phyloP scores from a whole-genome alignment of 2,329 filamentous ascomycete genomes.

The Paraphoma sp. region DNA sequence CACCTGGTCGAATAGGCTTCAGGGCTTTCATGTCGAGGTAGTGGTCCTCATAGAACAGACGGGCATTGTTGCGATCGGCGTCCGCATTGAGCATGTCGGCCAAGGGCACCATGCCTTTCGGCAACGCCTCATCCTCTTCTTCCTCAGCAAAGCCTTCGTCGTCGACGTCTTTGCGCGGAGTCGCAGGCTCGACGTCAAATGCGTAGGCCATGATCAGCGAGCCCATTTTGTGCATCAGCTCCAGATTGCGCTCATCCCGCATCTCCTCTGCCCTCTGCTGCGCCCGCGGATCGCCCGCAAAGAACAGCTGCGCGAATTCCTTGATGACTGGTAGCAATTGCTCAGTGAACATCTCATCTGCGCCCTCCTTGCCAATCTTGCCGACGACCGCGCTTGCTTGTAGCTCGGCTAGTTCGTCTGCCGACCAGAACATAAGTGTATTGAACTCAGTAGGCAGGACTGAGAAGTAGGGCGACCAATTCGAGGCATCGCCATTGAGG shows the following conservation, averaged over 20 bases:
- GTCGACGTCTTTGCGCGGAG: constrained; percentile 59
- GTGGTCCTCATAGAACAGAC: constrained; percentile 66
- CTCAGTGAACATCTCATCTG: constrained; percentile 72
- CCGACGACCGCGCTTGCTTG: constrained; percentile 77
- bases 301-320: constrained; percentile 46
- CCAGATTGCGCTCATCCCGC: constrained; percentile 56
- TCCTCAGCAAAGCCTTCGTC: constrained; percentile 59
- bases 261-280: constrained; percentile 48
- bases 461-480: constrained; percentile 80
- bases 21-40: constrained; percentile 74
- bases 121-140: constrained; percentile 55
- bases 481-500: constrained; percentile 64
- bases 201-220: constrained; percentile 92
- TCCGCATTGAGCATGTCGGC: constrained; percentile 91
- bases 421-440: constrained; percentile 89
- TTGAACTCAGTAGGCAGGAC: constrained; percentile 76
- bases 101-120: constrained; percentile 88
- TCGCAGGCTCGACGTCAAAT: constrained; percentile 73
- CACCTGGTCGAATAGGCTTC: constrained; percentile 70
- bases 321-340: constrained; percentile 62
- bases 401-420: constrained; percentile 72
- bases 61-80: constrained; percentile 77
- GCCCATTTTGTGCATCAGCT: constrained; percentile 78
- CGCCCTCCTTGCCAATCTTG: constrained; percentile 77
- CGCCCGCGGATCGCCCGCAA: constrained; percentile 45